Evolutionary conservation across 305 asterid species (phyloP).

Genomic region (Fraxinus baroniana): DNA sequence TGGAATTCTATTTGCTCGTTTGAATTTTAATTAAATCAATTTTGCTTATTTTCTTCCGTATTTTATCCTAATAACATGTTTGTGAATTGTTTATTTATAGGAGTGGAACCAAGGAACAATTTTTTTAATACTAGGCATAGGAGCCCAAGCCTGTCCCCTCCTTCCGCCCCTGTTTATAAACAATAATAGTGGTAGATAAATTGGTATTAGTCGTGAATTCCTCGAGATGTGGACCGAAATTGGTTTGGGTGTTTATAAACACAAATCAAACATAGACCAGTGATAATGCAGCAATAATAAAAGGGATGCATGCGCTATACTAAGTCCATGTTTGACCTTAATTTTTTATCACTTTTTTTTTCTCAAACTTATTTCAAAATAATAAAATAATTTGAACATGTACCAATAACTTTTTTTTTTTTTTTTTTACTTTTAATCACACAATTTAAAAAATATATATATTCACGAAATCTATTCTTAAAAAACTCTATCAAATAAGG

Average conservation of each 20-base stretch:
- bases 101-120: not conserved
- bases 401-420: not conserved
- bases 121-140: not conserved
- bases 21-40: not conserved
- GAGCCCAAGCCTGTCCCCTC: not conserved
- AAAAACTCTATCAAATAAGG: not conserved
- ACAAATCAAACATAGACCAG: not conserved
- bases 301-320: not conserved
- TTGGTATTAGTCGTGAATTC: not conserved
- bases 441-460: no score
- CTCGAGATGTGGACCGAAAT: not conserved
- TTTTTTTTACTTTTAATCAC: no score
- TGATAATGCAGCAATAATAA: not conserved
- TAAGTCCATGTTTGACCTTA: not conserved
- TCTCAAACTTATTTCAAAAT: not conserved
- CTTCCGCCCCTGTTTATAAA: not conserved
- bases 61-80: not conserved
- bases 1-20: not conserved
- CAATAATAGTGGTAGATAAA: no score
- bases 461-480: not conserved
- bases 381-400: not conserved
- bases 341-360: not conserved
- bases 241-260: not conserved
- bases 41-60: not conserved
- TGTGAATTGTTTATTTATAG: not conserved